Evolutionary conservation across 2,329 filamentous ascomycete genomes (phyloP).

Genomic region (Fusarium sp.): DNA sequence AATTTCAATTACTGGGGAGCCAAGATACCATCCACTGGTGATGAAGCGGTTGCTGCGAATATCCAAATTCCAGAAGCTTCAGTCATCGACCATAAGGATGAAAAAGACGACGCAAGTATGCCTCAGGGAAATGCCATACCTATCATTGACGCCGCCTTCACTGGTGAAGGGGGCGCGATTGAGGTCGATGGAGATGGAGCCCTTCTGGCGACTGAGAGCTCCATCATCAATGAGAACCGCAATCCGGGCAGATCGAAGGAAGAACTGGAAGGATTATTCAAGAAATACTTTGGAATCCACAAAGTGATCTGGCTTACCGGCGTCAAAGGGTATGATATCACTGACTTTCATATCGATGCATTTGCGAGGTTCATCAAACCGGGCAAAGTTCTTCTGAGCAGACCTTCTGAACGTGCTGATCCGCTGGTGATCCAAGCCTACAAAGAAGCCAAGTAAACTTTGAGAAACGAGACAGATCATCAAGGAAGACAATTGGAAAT

Average conservation of each 20-base stretch:
- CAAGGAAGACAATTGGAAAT: constrained; percentile 34
- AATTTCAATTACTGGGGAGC: constrained; percentile 46
- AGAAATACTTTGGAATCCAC: constrained; percentile 30
- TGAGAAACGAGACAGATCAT: constrained; percentile 29
- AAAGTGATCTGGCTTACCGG: constrained; percentile 45
- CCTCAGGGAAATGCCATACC: neutral
- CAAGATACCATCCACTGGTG: constrained; percentile 17
- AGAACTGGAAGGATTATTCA: constrained; percentile 37
- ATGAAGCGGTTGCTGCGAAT: constrained; percentile 18
- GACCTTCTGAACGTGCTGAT: constrained; percentile 10
- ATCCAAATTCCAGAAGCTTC: neutral
- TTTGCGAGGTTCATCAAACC: constrained; percentile 39
- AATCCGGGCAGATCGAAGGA: constrained; percentile 33
- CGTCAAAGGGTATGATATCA: constrained; percentile 32
- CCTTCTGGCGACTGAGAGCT: constrained; percentile 42
- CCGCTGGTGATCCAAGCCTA: constrained; percentile 32
- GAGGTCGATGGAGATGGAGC: constrained; percentile 45
- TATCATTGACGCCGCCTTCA: constrained; percentile 13
- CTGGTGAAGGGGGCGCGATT: constrained; percentile 39
- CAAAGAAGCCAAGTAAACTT: constrained; percentile 30
- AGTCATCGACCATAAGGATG: neutral
- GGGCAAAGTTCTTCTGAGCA: constrained; percentile 37
- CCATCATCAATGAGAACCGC: constrained; percentile 43
- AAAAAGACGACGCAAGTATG: neutral
- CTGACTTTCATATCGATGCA: constrained; percentile 45